phyloP scores from a whole-genome alignment of 129 eudicot genomes.

The Flaveria trinervia region DNA sequence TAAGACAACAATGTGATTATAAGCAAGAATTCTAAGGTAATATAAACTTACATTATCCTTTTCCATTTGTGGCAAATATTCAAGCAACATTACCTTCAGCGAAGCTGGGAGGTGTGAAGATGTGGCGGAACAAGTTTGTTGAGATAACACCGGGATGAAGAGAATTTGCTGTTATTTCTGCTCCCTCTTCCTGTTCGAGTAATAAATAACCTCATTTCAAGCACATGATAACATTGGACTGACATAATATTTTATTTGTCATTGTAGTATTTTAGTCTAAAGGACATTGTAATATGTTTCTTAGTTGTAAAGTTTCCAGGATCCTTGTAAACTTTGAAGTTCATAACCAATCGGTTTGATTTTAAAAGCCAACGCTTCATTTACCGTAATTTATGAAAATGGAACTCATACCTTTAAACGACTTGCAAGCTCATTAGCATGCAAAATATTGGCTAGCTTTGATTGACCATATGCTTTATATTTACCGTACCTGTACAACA shows the following conservation, averaged over 20 bases:
- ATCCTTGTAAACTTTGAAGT: too few relatives aligned
- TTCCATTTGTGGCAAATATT: conserved; percentile 12
- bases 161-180: conserved; percentile 74
- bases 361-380: too few relatives aligned
- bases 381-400: too few relatives aligned
- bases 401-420: conserved; percentile 49
- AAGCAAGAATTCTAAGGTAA: conserved; percentile 2
- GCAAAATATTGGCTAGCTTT: conserved; percentile 74
- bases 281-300: neutral
- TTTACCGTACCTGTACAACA: conserved; percentile 55
- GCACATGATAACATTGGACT: neutral
- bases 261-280: neutral
- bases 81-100: conserved; percentile 47
- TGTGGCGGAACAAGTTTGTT: conserved; percentile 75
- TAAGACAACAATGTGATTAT: neutral
- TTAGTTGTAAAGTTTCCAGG: neutral
- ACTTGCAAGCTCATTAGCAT: conserved; percentile 65
- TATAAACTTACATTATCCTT: neutral
- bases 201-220: conserved; percentile 12
- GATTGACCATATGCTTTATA: conserved; percentile 74
- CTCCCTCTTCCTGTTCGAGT: conserved; percentile 55
- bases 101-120: conserved; percentile 35
- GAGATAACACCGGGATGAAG: conserved; percentile 78
- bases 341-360: too few relatives aligned
- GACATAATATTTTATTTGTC: neutral